Conservation (phyloP, 768 basidiomycete genomes). For the Rhodosporidiobolus sp. region DNA sequence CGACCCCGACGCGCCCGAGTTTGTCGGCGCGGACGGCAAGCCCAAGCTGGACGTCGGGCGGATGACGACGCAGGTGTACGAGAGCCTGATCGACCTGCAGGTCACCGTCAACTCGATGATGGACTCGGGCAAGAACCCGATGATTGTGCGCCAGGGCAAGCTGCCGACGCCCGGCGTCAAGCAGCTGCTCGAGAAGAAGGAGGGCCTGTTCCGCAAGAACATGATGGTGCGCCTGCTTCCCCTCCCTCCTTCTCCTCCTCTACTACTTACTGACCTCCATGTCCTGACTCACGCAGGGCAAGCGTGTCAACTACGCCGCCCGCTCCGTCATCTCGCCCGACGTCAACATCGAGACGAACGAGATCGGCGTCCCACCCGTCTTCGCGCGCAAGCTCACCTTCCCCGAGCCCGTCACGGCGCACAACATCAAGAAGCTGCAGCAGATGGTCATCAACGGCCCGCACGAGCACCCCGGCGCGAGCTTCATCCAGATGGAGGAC, state of each 20-base stretch:
- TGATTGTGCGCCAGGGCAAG: conserved; percentile 77
- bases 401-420: conserved; percentile 90
- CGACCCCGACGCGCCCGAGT: conserved; percentile 54
- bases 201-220: conserved; percentile 93
- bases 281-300: conserved; percentile 62
- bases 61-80: conserved; percentile 67
- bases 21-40: conserved; percentile 48
- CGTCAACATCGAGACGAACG: conserved; percentile 97
- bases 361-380: conserved; percentile 95
- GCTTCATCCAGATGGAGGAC: conserved; percentile 92
- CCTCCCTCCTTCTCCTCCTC: conserved; percentile 1
- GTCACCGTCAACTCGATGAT: conserved; percentile 94
- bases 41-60: conserved; percentile 58
- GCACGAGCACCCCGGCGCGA: conserved; percentile 82
- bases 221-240: conserved; percentile 77
- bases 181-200: conserved; percentile 97
- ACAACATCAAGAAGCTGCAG: conserved; percentile 82
- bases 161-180: conserved; percentile 90
- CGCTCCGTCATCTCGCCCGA: conserved; percentile 99
- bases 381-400: conserved; percentile 96
- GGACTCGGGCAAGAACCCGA: conserved; percentile 92
- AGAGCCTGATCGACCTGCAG: conserved; percentile 82
- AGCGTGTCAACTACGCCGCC: conserved; percentile 98
- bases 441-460: conserved; percentile 88
- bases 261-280: background rate